Percentiles rank a stretch among this genome's conserved stretches.
phyloP scores from a whole-genome alignment of 164 flowering plant genomes.

The Sextonia rubra region DNA sequence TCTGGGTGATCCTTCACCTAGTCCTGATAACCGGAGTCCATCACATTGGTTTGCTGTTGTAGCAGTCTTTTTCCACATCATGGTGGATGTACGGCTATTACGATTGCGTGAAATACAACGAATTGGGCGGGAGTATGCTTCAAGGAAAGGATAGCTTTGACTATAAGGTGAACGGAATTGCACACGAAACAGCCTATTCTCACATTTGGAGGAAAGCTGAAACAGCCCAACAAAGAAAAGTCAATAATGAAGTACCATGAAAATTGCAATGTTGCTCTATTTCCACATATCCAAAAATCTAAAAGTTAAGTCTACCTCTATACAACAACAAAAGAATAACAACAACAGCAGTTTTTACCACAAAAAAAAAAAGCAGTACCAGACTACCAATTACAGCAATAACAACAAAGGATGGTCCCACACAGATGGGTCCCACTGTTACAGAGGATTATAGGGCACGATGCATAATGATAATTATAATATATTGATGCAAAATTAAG shows the following conservation, averaged over 20 bases:
- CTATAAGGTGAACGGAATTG: slow-evolving; percentile 45
- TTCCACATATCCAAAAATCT: background rate
- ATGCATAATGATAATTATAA: too few relatives aligned
- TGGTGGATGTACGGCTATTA: slow-evolving; percentile 30
- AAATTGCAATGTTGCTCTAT: background rate
- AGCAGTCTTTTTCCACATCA: slow-evolving; percentile 37
- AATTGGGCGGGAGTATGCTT: slow-evolving; percentile 57
- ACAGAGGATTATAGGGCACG: too few relatives aligned
- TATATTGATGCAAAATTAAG: background rate
- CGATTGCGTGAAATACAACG: slow-evolving; percentile 69
- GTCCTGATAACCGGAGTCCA: slow-evolving; percentile 34
- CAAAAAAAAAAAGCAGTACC: too few relatives aligned
- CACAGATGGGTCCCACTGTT: too few relatives aligned
- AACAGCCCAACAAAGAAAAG: slow-evolving; percentile 6
- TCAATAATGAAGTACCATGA: background rate
- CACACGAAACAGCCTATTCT: slow-evolving; percentile 64
- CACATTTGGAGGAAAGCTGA: slow-evolving; percentile 94
- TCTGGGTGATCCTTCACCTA: slow-evolving; percentile 38
- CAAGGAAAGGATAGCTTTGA: slow-evolving; percentile 57
- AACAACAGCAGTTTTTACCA: too few relatives aligned
- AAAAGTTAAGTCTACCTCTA: background rate
- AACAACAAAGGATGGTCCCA: too few relatives aligned
- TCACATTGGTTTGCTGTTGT: slow-evolving; percentile 23
- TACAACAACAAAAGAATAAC: background rate
- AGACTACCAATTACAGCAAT: too few relatives aligned